A percentile compares a stretch with the other conserved stretches of the same genome.
phyloP scores from a whole-genome alignment of 2,329 filamentous ascomycete species.

The Onygenales sp. region DNA sequence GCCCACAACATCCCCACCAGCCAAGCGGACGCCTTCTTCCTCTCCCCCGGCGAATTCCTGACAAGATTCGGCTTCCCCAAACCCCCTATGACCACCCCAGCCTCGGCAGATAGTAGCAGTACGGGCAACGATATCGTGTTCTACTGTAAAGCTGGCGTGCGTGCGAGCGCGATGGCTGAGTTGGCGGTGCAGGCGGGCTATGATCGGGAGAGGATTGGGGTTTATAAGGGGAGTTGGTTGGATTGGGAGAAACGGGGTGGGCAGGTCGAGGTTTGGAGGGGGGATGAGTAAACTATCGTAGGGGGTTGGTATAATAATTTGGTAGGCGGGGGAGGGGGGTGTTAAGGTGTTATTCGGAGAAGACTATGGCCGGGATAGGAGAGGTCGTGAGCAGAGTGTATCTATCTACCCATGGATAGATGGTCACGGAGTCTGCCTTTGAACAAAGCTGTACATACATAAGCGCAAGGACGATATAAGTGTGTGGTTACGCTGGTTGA shows the following conservation, averaged over 20 bases:
- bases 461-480: too few relatives aligned
- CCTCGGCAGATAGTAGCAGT: neutral
- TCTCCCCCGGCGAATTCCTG: conserved; percentile 68
- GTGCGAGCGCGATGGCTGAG: conserved; percentile 66
- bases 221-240: conserved; percentile 46
- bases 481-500: too few relatives aligned
- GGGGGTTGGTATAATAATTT: too few relatives aligned
- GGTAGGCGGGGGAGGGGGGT: too few relatives aligned
- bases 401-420: too few relatives aligned
- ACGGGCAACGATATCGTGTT: conserved; percentile 55
- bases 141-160: conserved; percentile 87
- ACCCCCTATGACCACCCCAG: conserved; percentile 41
- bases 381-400: too few relatives aligned
- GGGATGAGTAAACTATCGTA: conserved; percentile 11
- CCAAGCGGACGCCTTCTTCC: conserved; percentile 68
- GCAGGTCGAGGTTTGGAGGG: conserved; percentile 41
- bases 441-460: too few relatives aligned
- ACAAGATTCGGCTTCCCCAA: conserved; percentile 71
- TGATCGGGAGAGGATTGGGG: conserved; percentile 48
- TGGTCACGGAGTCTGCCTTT: too few relatives aligned
- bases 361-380: too few relatives aligned
- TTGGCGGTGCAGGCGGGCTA: conserved; percentile 72
- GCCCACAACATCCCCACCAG: conserved; percentile 77
- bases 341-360: too few relatives aligned
- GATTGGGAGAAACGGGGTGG: conserved; percentile 76